phyloP scores from a whole-genome alignment of 768 basidiomycete genomes.

The Podaxis sp. region DNA sequence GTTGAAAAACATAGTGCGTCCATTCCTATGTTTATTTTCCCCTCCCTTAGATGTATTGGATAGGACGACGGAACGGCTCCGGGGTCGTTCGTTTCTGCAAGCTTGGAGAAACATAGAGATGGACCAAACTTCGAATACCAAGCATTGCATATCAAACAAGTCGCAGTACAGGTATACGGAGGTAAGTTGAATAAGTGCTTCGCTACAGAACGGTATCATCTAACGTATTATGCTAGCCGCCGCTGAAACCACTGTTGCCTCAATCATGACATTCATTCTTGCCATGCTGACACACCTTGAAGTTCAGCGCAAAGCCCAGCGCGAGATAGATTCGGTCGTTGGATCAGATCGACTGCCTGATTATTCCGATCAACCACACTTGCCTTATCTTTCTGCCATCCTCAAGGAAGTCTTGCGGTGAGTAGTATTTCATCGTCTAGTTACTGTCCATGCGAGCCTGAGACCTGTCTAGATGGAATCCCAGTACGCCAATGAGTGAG shows the following conservation, averaged over 20 bases:
- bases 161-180: neutral
- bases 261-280: constrained; percentile 39
- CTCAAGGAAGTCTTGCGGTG: constrained; percentile 24
- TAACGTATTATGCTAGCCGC: neutral
- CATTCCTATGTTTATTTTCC: neutral
- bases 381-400: constrained; percentile 25
- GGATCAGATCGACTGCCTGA: constrained; percentile 7
- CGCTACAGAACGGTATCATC: too few species aligned
- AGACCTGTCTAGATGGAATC: constrained; percentile 4
- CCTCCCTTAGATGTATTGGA: neutral
- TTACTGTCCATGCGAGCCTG: neutral
- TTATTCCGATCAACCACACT: constrained; percentile 19
- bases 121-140: neutral
- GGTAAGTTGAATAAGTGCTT: neutral
- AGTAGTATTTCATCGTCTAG: neutral
- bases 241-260: constrained; percentile 26
- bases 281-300: constrained; percentile 19
- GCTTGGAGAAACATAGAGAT: neutral
- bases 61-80: neutral
- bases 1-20: neutral
- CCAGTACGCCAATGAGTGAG: constrained; percentile 4
- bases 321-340: constrained; percentile 12
- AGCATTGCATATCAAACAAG: neutral
- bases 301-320: constrained; percentile 11
- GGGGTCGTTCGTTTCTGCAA: neutral